phyloP scores from a whole-genome alignment of 2,329 filamentous ascomycete genomes.

The Ophiostoma fasciatum region DNA sequence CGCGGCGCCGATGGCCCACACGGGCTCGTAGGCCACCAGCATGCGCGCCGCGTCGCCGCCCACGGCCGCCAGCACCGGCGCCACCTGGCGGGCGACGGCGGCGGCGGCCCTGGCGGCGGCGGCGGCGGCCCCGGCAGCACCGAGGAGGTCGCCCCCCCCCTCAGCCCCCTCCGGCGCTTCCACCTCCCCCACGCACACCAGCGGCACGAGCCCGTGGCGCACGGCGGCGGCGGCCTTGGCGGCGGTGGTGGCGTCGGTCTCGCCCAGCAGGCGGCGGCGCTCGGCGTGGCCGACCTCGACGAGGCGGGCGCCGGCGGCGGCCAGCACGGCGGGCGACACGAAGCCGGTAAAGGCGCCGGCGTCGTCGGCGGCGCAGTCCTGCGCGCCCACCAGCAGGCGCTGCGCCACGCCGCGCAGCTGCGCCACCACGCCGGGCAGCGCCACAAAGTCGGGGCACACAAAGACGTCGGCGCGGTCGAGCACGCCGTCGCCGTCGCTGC shows the following conservation, averaged over 20 bases:
- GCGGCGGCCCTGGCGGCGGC: constrained; percentile 48
- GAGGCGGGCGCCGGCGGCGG: constrained; percentile 52
- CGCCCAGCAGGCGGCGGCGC: constrained; percentile 53
- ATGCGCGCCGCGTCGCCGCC: constrained; percentile 50
- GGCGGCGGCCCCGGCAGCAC: constrained; percentile 35
- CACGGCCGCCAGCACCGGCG: constrained; percentile 45
- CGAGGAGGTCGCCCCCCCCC: constrained; percentile 25
- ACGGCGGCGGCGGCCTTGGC: constrained; percentile 55
- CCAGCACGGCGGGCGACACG: constrained; percentile 53
- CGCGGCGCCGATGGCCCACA: constrained; percentile 72
- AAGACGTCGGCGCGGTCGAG: constrained; percentile 49
- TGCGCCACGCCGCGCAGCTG: constrained; percentile 30
- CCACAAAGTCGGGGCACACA: constrained; percentile 64
- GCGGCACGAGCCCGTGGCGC: constrained; percentile 55
- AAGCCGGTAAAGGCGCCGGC: constrained; percentile 65
- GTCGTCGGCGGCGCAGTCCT: constrained; percentile 59
- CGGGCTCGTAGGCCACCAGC: constrained; percentile 72
- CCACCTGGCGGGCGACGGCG: constrained; percentile 53
- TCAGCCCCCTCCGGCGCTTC: constrained; percentile 27
- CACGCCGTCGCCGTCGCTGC: constrained; percentile 16
- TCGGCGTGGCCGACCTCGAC: constrained; percentile 76
- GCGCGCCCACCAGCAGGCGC: constrained; percentile 52
- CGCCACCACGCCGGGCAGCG: constrained; percentile 38
- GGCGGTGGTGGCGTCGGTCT: constrained; percentile 55
- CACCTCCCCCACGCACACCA: constrained; percentile 69